Conservation (phyloP, 331 rosid species). For the Pyracantha coccinea region DNA sequence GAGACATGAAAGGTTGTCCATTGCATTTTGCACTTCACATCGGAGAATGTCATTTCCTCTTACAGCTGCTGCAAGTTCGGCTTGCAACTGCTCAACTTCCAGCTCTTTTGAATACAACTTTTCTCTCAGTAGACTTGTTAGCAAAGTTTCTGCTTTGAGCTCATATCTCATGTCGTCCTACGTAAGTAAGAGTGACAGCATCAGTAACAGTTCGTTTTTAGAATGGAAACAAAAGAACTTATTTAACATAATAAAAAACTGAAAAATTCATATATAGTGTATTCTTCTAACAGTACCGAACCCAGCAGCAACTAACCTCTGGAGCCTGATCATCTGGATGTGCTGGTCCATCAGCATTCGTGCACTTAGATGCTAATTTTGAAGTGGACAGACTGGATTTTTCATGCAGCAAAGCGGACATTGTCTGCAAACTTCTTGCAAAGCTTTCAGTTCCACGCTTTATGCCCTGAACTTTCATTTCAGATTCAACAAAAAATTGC, state of each 20-base stretch:
- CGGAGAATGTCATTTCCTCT: conserved; percentile 81
- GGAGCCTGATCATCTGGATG: conserved; percentile 42
- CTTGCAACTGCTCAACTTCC: conserved; percentile 82
- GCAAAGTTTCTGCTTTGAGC: conserved; percentile 71
- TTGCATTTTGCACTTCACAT: conserved; percentile 68
- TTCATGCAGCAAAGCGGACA: conserved; percentile 58
- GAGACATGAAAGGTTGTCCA: conserved; percentile 58
- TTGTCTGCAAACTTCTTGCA: conserved; percentile 72
- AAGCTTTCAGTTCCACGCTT: conserved; percentile 61
- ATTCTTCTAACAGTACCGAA: not conserved
- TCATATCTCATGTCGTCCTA: conserved; percentile 58
- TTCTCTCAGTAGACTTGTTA: conserved; percentile 70
- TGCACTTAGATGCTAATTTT: conserved; percentile 27
- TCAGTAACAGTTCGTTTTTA: not conserved
- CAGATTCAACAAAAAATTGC: conserved; percentile 68
- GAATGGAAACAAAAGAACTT: not conserved
- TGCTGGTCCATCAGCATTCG: conserved; percentile 31
- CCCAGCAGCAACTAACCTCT: conserved; percentile 44
- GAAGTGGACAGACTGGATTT: conserved; percentile 47
- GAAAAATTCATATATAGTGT: not conserved
- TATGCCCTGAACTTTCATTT: conserved; percentile 62
- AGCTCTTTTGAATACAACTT: conserved; percentile 77
- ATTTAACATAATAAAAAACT: too few species aligned
- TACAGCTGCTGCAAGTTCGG: conserved; percentile 81
- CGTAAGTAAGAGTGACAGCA: not conserved